A percentile compares a stretch with the other conserved stretches of the same genome.
Evolutionary conservation across 169 alveolate genomes (phyloP).

Genomic region (Plasmodium cynomolgi): DNA sequence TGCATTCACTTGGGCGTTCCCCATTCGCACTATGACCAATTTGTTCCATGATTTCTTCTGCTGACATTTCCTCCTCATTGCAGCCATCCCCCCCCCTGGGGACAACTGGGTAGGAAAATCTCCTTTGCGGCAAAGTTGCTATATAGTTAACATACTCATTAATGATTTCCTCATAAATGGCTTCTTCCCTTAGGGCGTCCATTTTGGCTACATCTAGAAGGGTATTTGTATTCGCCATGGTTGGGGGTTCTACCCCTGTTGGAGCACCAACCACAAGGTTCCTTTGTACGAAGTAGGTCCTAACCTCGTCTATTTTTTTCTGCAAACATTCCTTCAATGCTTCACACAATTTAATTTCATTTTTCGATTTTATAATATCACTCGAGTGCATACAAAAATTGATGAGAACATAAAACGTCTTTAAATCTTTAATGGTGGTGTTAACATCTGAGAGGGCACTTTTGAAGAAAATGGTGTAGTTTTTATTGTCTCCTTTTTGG

Average conservation of each 20-base stretch:
- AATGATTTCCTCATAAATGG: slow-evolving; percentile 52
- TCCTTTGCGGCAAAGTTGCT: neutral
- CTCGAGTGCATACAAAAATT: slow-evolving; percentile 66
- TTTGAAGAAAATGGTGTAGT: slow-evolving; percentile 18
- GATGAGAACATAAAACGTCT: slow-evolving; percentile 24
- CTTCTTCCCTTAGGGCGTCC: slow-evolving; percentile 32
- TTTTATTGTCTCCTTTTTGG: neutral
- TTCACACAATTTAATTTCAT: slow-evolving; percentile 49
- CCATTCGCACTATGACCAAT: neutral
- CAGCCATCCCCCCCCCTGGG: neutral
- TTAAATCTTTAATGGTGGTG: slow-evolving; percentile 35
- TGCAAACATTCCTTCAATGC: slow-evolving; percentile 27
- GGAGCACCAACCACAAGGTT: neutral
- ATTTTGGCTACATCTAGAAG: slow-evolving; percentile 12
- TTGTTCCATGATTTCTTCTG: slow-evolving; percentile 32
- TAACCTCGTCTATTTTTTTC: slow-evolving; percentile 38
- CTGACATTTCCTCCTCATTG: slow-evolving; percentile 25
- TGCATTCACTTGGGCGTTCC: neutral
- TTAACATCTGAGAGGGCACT: slow-evolving; percentile 43
- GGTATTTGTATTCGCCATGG: neutral
- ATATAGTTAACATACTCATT: slow-evolving; percentile 48
- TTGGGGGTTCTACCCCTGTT: neutral
- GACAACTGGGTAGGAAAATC: slow-evolving; percentile 31
- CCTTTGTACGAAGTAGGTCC: slow-evolving; percentile 33
- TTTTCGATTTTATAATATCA: slow-evolving; percentile 50